Conservation (phyloP, 75 land plant species). For the Isoetes taiwanensis region DNA sequence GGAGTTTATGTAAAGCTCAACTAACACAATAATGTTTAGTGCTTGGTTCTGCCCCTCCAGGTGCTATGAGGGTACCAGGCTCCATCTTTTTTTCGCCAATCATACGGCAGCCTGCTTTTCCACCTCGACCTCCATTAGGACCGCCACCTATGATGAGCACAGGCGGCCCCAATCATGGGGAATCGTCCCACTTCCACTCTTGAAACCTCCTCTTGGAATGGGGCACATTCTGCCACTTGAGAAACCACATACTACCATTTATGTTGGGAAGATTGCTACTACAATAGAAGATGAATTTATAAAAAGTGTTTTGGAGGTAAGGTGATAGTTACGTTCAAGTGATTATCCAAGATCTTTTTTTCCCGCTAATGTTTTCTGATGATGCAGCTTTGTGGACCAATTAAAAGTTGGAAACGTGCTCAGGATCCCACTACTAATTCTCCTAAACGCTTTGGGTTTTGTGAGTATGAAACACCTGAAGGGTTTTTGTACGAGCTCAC, state of each 20-base stretch:
- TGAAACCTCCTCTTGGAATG: constrained; percentile 40
- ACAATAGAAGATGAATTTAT: constrained; percentile 90
- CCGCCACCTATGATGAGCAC: constrained; percentile 15
- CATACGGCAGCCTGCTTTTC: constrained; percentile 53
- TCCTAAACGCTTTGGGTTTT: constrained; percentile 67
- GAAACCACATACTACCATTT: constrained; percentile 92
- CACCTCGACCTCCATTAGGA: constrained; percentile 47
- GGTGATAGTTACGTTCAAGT: background rate
- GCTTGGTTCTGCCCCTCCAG: constrained; percentile 46
- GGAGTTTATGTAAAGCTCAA: background rate
- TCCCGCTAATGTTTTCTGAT: background rate
- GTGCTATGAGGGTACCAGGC: constrained; percentile 55
- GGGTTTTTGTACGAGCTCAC: constrained; percentile 69
- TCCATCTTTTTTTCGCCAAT: constrained; percentile 47
- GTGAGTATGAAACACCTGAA: constrained; percentile 82
- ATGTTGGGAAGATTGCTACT: constrained; percentile 83
- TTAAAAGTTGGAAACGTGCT: constrained; percentile 85
- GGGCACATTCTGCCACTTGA: constrained; percentile 43
- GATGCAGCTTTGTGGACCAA: constrained; percentile 70
- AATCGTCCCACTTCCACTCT: constrained; percentile 29
- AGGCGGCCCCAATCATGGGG: constrained; percentile 47
- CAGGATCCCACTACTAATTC: constrained; percentile 58
- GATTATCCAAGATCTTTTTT: background rate
- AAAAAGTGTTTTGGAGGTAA: constrained; percentile 58
- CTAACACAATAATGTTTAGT: constrained; percentile 38